Evolutionary conservation across 192 early-diverging fungal genomes (phyloP), one percentile per base, ranked within the genome.

Genomic region (Rhizoclosmatium sp.): DNA sequence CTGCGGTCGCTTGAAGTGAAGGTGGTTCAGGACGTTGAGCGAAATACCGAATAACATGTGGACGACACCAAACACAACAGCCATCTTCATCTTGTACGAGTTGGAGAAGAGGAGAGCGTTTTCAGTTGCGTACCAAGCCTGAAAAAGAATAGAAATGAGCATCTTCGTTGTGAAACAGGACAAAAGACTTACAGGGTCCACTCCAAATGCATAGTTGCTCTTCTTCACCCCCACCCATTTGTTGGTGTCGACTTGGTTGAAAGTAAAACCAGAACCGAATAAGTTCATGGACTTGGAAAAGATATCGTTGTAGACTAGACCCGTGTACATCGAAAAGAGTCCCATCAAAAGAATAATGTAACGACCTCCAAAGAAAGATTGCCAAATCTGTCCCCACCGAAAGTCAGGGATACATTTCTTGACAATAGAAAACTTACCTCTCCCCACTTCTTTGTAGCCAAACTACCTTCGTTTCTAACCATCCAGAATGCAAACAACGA

Each of bases 61-160:
- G 76, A 98, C 89, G 31, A 99, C 96, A 74, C 98, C 98, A 39
- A 99, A 72, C 64, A 99, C 90, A 80, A 99, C 92, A 4, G 96
- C 94, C 93, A 95, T 94, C 85, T 99, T 99, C 98, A 99, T 99
- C 90, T 99, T 99, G 91, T 99, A 99, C 65, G 97, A 98, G 87
- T 99, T 99, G 64, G 92, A 90, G 80, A 99, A 99, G 59, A 99
- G 76, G 65, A 99, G 92, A 79, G 85, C 92, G 88, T 99, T 99
- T 58, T 97, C 95, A 9, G 96, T 88, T 49, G 91, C 92, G 72
- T 96, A 94, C 98, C 98, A 99, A 7, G 93, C 88, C 88, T 91
- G 21, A 10, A 66, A 47, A 31, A 39, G 31, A 5, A 47, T 31
- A 40, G 41, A 47, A 64, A 44, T 1, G 31, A 31, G 19, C 40